Percentiles rank a stretch among this genome's conserved stretches.
Conservation (phyloP, 768 basidiomycete genomes). For the Filobasidium wieringae region DNA sequence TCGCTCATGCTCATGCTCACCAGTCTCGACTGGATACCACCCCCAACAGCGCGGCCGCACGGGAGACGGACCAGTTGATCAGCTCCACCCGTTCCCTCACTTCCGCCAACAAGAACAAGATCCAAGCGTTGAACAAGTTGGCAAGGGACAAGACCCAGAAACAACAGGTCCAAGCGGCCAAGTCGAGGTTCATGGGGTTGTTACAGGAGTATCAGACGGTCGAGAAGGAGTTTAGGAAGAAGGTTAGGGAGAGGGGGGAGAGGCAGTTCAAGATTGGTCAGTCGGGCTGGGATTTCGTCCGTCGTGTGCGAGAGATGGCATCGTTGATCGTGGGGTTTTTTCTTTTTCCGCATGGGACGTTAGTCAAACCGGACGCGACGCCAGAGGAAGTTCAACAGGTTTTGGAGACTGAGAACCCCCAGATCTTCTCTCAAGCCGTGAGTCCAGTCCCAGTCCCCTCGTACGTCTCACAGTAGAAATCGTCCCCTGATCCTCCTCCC, state of each 20-base stretch:
- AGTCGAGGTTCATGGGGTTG: constrained; percentile 41
- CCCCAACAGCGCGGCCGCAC: constrained; percentile 46
- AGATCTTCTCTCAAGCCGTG: constrained; percentile 58
- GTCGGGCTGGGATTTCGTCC: not conserved
- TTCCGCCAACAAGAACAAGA: constrained; percentile 39
- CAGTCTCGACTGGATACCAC: constrained; percentile 50
- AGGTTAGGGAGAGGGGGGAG: constrained; percentile 43
- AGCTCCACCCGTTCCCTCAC: constrained; percentile 34
- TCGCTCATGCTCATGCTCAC: no score
- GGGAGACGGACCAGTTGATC: constrained; percentile 30
- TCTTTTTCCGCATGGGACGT: not conserved
- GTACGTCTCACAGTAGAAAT: not conserved
- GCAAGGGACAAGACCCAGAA: constrained; percentile 39
- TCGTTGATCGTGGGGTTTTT: no score
- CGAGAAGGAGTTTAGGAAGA: constrained; percentile 43
- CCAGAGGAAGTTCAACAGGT: constrained; percentile 65
- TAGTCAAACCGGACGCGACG: constrained; percentile 67
- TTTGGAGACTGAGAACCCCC: constrained; percentile 54
- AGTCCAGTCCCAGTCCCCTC: no score
- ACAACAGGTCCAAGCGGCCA: constrained; percentile 39
- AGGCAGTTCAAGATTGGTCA: constrained; percentile 43
- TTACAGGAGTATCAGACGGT: constrained; percentile 43
- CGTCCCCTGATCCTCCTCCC: not conserved
- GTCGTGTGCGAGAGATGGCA: no score
- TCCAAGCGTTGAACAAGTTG: constrained; percentile 40